Evolutionary conservation across 805 yeast genomes (phyloP).

Genomic region (Kluyveromyces siamensis): DNA sequence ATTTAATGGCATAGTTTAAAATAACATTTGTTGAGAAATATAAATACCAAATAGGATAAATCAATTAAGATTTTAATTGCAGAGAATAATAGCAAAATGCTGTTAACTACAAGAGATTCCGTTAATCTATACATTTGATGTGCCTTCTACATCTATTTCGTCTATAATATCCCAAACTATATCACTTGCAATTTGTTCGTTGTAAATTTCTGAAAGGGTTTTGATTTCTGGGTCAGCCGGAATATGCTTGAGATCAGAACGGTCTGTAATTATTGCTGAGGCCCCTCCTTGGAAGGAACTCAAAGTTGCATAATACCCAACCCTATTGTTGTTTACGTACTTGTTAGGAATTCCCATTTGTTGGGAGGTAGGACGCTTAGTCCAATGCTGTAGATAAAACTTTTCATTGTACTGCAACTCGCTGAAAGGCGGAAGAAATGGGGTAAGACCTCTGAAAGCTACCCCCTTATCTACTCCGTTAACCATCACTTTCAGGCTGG

Average conservation of each 20-base stretch:
- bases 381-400: conserved; percentile 26
- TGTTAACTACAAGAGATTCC: background rate
- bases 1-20: background rate
- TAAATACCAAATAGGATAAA: no score
- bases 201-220: conserved; percentile 51
- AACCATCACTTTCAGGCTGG: conserved; percentile 60
- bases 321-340: conserved; percentile 65
- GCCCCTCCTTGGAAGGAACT: conserved; percentile 75
- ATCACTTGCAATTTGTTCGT: conserved; percentile 69
- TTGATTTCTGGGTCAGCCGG: conserved; percentile 36
- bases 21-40: background rate
- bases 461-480: conserved; percentile 66
- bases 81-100: no score
- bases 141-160: conserved; percentile 55
- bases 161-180: conserved; percentile 77
- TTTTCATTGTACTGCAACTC: conserved; percentile 38
- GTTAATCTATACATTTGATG: background rate
- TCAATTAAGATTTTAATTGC: background rate
- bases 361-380: conserved; percentile 13
- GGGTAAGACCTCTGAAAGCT: conserved; percentile 58
- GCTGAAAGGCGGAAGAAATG: conserved; percentile 74
- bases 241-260: conserved; percentile 39
- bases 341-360: conserved; percentile 20
- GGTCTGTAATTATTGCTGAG: conserved; percentile 63
- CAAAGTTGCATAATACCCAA: conserved; percentile 89